Percentiles rank a stretch among this genome's conserved stretches.
Evolutionary conservation across 2,329 filamentous ascomycete species (phyloP).

Genomic region (Colletotrichum sp.): DNA sequence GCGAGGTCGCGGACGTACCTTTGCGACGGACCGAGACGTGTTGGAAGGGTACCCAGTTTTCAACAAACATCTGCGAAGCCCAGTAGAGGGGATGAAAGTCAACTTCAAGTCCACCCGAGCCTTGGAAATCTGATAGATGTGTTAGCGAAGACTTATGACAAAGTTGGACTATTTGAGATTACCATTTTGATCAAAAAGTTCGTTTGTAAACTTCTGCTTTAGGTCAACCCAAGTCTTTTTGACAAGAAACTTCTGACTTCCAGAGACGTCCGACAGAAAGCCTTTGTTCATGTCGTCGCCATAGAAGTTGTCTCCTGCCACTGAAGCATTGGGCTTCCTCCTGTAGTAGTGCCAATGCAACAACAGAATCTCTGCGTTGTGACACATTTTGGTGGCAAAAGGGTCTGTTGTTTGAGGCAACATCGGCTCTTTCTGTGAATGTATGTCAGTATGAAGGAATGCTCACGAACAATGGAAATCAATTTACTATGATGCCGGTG

Average conservation of each 20-base stretch:
- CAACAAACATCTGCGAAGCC: conserved; percentile 50
- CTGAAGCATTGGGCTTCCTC: not conserved
- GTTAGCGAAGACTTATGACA: not conserved
- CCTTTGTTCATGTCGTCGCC: not conserved
- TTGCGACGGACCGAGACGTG: not conserved
- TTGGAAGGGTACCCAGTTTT: conserved; percentile 34
- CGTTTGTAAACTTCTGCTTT: not conserved
- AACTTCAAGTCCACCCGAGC: not conserved
- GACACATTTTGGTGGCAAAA: conserved; percentile 35
- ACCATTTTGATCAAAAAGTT: not conserved
- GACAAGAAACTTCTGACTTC: not conserved
- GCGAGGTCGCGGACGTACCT: not conserved
- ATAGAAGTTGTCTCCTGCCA: not conserved
- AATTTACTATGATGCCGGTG: not conserved
- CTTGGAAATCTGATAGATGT: not conserved
- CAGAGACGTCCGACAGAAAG: not conserved
- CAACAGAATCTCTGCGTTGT: conserved; percentile 51
- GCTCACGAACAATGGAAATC: not conserved
- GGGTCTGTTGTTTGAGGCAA: not conserved
- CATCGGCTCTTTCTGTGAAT: not conserved
- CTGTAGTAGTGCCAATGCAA: conserved; percentile 56
- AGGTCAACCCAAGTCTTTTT: not conserved
- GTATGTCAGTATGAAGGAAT: not conserved
- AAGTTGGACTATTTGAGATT: not conserved
- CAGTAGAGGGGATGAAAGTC: conserved; percentile 38